Evolutionary conservation across 495 filamentous ascomycete species (phyloP).

Genomic region (Staphylotrichum tortipilum): DNA sequence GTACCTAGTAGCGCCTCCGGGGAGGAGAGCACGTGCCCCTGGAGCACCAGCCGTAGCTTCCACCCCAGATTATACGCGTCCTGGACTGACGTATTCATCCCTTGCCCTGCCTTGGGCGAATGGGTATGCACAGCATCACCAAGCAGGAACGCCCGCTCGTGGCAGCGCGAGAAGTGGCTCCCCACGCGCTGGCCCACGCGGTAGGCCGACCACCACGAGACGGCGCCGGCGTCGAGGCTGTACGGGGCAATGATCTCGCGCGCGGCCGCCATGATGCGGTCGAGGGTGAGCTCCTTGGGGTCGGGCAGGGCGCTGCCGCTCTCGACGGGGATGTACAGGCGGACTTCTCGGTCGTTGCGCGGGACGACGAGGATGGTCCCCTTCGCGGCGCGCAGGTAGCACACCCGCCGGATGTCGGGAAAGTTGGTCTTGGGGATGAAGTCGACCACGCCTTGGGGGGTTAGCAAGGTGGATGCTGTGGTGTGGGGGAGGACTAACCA

Average conservation of each 20-base stretch:
- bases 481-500: no score
- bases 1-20: conserved; percentile 50
- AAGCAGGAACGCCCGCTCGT: conserved; percentile 58
- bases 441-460: conserved; percentile 47
- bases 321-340: conserved; percentile 62
- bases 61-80: conserved; percentile 67
- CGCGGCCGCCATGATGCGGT: conserved; percentile 50
- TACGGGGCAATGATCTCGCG: conserved; percentile 54
- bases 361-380: conserved; percentile 64
- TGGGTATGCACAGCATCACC: conserved; percentile 56
- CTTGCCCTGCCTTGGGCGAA: conserved; percentile 65
- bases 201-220: conserved; percentile 37
- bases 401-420: conserved; percentile 60
- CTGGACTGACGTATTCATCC: conserved; percentile 66
- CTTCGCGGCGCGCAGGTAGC: conserved; percentile 47
- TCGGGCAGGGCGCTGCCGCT: conserved; percentile 32
- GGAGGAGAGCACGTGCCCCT: conserved; percentile 36
- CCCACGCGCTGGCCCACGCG: conserved; percentile 69
- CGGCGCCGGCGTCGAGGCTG: conserved; percentile 34
- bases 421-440: conserved; percentile 60
- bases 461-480: background rate
- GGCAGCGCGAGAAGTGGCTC: conserved; percentile 46
- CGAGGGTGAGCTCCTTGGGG: conserved; percentile 40
- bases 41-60: conserved; percentile 57
- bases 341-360: conserved; percentile 50